Conservation (phyloP, 306 rosid species). For the Quercus bicolor region DNA sequence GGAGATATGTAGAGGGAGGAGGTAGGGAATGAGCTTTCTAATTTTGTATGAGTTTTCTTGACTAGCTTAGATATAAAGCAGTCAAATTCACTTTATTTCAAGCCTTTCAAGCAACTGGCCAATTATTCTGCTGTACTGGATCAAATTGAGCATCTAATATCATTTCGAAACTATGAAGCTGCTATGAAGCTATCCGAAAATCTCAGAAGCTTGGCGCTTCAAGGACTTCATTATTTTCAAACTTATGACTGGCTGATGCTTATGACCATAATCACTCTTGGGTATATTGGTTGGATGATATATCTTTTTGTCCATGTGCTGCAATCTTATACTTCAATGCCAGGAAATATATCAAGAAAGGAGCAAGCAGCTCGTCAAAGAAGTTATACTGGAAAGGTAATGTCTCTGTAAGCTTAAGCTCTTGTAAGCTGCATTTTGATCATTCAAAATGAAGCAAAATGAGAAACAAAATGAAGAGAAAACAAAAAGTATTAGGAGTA, state of each 20-base stretch:
- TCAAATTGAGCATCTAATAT: constrained; percentile 60
- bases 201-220: constrained; percentile 72
- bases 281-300: constrained; percentile 90
- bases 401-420: constrained; percentile 41
- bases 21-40: constrained; percentile 1
- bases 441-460: constrained; percentile 7
- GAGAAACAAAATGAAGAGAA: neutral
- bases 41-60: constrained; percentile 40
- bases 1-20: constrained; percentile 8
- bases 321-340: constrained; percentile 80
- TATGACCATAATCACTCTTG: constrained; percentile 75
- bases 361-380: constrained; percentile 38
- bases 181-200: constrained; percentile 64
- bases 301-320: constrained; percentile 75
- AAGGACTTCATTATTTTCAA: constrained; percentile 90
- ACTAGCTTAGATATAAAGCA: constrained; percentile 70
- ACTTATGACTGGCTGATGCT: constrained; percentile 96
- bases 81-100: constrained; percentile 61
- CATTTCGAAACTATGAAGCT: constrained; percentile 56
- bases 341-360: constrained; percentile 41
- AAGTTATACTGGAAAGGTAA: constrained; percentile 62
- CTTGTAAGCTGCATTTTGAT: neutral
- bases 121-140: constrained; percentile 58
- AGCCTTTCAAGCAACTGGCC: constrained; percentile 77
- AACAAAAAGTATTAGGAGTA: neutral